Percentiles rank a stretch among this genome's conserved stretches.
Evolutionary conservation across 2,329 filamentous ascomycete genomes (phyloP).

Genomic region (Exophiala xenobiotica): DNA sequence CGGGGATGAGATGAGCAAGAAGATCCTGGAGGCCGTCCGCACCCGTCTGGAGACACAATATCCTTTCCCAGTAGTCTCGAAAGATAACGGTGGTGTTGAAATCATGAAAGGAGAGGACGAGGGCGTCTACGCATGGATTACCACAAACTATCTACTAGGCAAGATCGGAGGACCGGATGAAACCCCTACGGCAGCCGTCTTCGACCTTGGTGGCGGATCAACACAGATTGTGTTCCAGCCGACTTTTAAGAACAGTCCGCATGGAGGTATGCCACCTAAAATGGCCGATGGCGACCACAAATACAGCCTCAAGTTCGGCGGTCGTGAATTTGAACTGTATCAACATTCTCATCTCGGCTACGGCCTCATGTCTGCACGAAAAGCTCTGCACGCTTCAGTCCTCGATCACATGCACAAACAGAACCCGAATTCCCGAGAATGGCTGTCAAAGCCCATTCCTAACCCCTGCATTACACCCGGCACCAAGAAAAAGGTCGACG

Average conservation of each 20-base stretch:
- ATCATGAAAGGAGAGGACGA: slow-evolving; percentile 98
- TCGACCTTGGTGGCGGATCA: slow-evolving; percentile 93
- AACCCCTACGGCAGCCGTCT: slow-evolving; percentile 86
- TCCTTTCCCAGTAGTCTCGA: slow-evolving; percentile 89
- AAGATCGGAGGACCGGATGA: slow-evolving; percentile 94
- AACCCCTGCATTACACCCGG: slow-evolving; percentile 87
- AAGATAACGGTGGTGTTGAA: slow-evolving; percentile 80
- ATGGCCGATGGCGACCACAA: slow-evolving; percentile 92
- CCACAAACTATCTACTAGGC: slow-evolving; percentile 94
- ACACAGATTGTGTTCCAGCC: slow-evolving; percentile 99
- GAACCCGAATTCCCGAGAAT: slow-evolving; percentile 61
- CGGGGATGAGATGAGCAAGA: slow-evolving; percentile 74
- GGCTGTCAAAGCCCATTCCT: slow-evolving; percentile 68
- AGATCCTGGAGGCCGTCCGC: slow-evolving; percentile 83
- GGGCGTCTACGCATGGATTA: slow-evolving; percentile 98
- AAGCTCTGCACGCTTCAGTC: slow-evolving; percentile 75
- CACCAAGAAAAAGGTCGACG: slow-evolving; percentile 69
- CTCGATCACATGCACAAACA: slow-evolving; percentile 68
- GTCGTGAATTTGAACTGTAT: slow-evolving; percentile 87
- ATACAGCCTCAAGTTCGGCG: slow-evolving; percentile 86
- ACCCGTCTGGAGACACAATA: slow-evolving; percentile 80
- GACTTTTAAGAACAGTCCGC: slow-evolving; percentile 71
- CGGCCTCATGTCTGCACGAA: slow-evolving; percentile 90
- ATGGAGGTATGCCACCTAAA: slow-evolving; percentile 80
- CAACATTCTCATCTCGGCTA: slow-evolving; percentile 98